Conservation (phyloP, 495 filamentous ascomycete genomes). For the Penicillium canescens region DNA sequence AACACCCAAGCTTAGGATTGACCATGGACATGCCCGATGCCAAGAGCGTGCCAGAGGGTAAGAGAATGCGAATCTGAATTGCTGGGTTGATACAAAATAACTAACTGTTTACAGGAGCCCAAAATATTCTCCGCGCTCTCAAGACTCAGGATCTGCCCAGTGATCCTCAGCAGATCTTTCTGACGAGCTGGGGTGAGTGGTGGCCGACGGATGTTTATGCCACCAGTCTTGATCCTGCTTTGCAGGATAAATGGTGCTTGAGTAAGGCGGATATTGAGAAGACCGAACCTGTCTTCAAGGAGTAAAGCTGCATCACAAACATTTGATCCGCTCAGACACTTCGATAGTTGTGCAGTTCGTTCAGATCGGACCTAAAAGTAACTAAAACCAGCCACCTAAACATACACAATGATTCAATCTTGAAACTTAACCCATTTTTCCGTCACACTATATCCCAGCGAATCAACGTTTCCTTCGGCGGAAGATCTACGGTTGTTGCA, state of each 20-base stretch:
- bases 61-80: background rate
- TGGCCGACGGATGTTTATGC: conserved; percentile 31
- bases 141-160: conserved; percentile 18
- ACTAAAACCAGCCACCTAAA: background rate
- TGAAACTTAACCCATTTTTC: too few relatives aligned
- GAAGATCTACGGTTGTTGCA: background rate
- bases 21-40: conserved; percentile 33
- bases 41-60: conserved; percentile 32
- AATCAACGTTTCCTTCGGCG: too few relatives aligned
- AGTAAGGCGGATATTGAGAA: conserved; percentile 29
- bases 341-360: too few relatives aligned
- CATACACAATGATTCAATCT: too few relatives aligned
- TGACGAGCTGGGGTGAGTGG: conserved; percentile 38
- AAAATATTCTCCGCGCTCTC: conserved; percentile 26
- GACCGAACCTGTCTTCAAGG: conserved; percentile 8
- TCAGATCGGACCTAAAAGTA: too few relatives aligned
- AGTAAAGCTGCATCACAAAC: background rate
- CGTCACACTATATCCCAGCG: too few relatives aligned
- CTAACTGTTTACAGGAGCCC: conserved; percentile 19
- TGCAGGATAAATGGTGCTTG: conserved; percentile 32
- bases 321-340: background rate
- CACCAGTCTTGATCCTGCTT: conserved; percentile 16
- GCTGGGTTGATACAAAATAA: background rate
- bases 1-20: conserved; percentile 13
- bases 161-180: conserved; percentile 31